Conservation (phyloP, 345 rosid genomes). For the Ceriops tagal region DNA sequence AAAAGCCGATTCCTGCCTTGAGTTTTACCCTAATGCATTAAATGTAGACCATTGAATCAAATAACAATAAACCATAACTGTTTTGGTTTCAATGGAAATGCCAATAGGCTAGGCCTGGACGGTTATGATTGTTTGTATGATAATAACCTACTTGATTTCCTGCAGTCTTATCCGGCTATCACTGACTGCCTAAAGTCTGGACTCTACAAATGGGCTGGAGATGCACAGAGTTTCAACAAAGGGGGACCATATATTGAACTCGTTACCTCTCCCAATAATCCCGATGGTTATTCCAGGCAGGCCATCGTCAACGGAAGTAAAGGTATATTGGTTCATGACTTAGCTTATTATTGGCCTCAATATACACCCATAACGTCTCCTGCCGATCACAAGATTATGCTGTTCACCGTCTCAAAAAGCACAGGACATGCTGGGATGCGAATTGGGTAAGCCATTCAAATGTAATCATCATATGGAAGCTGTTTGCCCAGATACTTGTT, state of each 20-base stretch:
- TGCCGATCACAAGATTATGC: conserved; percentile 76
- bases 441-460: conserved; percentile 55
- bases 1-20: background rate
- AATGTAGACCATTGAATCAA: background rate
- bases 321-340: conserved; percentile 77
- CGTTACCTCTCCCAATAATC: conserved; percentile 91
- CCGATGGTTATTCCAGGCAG: conserved; percentile 70
- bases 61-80: background rate
- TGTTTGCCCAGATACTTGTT: too few species aligned
- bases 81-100: background rate
- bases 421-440: conserved; percentile 95
- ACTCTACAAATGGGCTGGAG: conserved; percentile 85
- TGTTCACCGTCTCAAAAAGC: conserved; percentile 79
- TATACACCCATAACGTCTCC: conserved; percentile 67
- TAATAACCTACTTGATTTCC: conserved; percentile 14
- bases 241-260: conserved; percentile 80
- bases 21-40: background rate
- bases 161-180: conserved; percentile 70
- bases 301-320: conserved; percentile 62
- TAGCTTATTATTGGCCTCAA: conserved; percentile 96
- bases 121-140: conserved; percentile 9
- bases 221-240: conserved; percentile 49
- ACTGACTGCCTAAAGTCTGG: conserved; percentile 80
- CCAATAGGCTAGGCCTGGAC: background rate
- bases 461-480: too few species aligned